Evolutionary conservation across 768 basidiomycete species (phyloP).

Genomic region (Atractiella rhizophila): DNA sequence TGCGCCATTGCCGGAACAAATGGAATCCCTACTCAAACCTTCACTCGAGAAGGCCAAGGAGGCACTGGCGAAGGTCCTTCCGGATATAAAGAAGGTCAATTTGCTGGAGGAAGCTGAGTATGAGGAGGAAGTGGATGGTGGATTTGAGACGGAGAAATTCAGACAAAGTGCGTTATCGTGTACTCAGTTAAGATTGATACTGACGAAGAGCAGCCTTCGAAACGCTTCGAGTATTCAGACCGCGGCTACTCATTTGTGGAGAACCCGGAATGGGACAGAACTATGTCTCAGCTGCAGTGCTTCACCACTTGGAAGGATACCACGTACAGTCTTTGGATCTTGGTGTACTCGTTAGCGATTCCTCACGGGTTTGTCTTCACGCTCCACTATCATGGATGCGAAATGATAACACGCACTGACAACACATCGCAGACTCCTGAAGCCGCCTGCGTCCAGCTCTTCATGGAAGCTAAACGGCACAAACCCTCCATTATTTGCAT

Average conservation of each 20-base stretch:
- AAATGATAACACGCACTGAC: no score
- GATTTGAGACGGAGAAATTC: conserved; percentile 64
- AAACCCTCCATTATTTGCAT: conserved; percentile 91
- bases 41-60: conserved; percentile 45
- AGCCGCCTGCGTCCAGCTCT: conserved; percentile 77
- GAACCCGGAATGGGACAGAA: conserved; percentile 66
- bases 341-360: conserved; percentile 64
- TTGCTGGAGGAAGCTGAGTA: conserved; percentile 87
- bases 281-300: conserved; percentile 64
- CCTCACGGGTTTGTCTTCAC: conserved; percentile 41
- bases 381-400: background rate
- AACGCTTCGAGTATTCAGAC: conserved; percentile 65
- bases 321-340: conserved; percentile 84
- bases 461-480: conserved; percentile 87
- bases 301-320: conserved; percentile 87
- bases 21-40: conserved; percentile 47
- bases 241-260: conserved; percentile 62
- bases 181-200: conserved; percentile 16
- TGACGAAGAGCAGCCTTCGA: conserved; percentile 53
- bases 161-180: conserved; percentile 26
- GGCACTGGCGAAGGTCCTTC: conserved; percentile 48
- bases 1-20: conserved; percentile 55
- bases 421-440: conserved; percentile 50
- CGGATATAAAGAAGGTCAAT: conserved; percentile 49
- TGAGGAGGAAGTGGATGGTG: conserved; percentile 57